These are phyloP conservation scores for Penicillium goetzii DNA, from an alignment of 495 filamentous ascomycete species.

Conservation along the genomic window DNA sequence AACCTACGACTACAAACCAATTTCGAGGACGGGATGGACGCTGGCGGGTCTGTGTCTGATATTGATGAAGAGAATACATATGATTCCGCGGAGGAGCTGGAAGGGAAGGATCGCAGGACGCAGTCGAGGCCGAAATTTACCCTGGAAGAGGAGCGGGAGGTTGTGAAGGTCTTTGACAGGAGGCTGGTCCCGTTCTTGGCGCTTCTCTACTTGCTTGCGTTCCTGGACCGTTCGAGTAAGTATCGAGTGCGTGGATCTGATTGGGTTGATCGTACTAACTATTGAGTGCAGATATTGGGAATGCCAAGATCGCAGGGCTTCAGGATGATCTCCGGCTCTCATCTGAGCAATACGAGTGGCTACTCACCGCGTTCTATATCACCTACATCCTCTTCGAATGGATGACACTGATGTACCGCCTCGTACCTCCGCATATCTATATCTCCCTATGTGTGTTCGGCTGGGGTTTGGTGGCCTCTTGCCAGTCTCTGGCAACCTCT, in stretches of 20 bases:
- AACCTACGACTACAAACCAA: constrained; percentile 43
- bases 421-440: constrained; percentile 63
- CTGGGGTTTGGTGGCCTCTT: constrained; percentile 66
- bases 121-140: constrained; percentile 57
- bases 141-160: constrained; percentile 69
- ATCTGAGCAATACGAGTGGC: constrained; percentile 66
- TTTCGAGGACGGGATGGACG: constrained; percentile 28
- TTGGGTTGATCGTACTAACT: constrained; percentile 6
- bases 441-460: constrained; percentile 49
- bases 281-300: constrained; percentile 67
- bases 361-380: constrained; percentile 68
- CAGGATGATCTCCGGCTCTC: constrained; percentile 63
- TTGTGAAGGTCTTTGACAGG: constrained; percentile 75
- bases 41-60: constrained; percentile 28
- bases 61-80: constrained; percentile 34
- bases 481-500: constrained; percentile 68
- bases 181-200: constrained; percentile 79
- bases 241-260: constrained; percentile 10
- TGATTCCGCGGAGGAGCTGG: constrained; percentile 38
- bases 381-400: constrained; percentile 78
- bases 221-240: constrained; percentile 78
- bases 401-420: constrained; percentile 66
- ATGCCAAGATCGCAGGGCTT: constrained; percentile 76
- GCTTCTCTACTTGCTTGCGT: constrained; percentile 78
- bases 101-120: constrained; percentile 23